Base-by-base conservation (phyloP, 2,329 filamentous ascomycete genomes). In the Xylaria sp. region DNA sequence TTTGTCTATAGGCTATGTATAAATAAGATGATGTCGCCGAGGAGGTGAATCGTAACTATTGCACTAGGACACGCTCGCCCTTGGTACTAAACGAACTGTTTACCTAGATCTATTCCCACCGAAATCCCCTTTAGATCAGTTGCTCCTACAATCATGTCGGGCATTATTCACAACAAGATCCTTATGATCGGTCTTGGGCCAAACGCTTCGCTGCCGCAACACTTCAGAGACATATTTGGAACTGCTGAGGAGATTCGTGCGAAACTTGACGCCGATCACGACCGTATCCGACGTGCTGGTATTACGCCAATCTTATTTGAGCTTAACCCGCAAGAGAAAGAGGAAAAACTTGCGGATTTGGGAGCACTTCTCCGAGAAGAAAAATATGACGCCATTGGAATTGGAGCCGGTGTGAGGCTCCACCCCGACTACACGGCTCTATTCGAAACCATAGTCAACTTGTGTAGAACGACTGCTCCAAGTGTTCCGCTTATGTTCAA, bases 401-500 rank as follows among this genome's bases (percentile, higher is more conserved):
- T 73, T 41, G 70, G 71, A n/a, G 64, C 70, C 4, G 70, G 71
- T 13, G 55, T 69, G 30, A 70, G 68, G 41, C 30, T 73, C 15
- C 39, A 67, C 25, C 63, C 70, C 10, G 62, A 67, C 7, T 32
- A 69, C 34, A 66, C 70, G 13, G 52, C 13, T 12, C n/a, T 72
- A 41, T 72, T 75, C 61, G 71, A 75, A 60, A 63, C 69, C 28
- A 57, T 70, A 13, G 74, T 72, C 58, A 72, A 70, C 67, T 69
- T 63, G 45, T 67, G 65, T 20, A 45, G 52, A 23, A 53, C 25
- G 10, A 32, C 50, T 34, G 56, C 58, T 20, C 71, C 70, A 5
- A 36, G 55, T 12, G 56, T 65, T 43, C 70, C 70, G 4, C 34
- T 72, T 25, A 25, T 70, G 56, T 73, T 73, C 45, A 72, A 67